Base-by-base conservation (phyloP, 2,329 filamentous ascomycete species). In the Pseudocercospora crystallina region DNA sequence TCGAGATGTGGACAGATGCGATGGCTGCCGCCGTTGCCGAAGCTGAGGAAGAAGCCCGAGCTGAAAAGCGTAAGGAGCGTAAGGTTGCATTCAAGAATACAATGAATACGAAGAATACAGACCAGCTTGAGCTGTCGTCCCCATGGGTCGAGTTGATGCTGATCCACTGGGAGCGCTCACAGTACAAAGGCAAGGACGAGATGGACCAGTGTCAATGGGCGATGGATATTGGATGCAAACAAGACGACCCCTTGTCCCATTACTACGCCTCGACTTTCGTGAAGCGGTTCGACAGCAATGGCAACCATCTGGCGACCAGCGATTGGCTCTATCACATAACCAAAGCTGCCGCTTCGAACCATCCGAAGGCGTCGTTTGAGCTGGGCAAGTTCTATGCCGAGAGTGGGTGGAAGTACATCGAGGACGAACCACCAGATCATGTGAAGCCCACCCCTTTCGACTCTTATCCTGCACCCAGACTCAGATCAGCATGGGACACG, bases 201-300 rank as follows among this genome's bases (percentile, higher is more conserved):
- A 31, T 42, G 26, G 35, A 50, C 13, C 59, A 62, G 29, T 68
- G 69, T 3, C 61, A 63, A 36, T 53, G 54, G 13, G 69, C 65
- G 5, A 69, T 72, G 20, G 51, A 65, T 13, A 64, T 62, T 20
- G 74, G 73, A 5, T 59, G 66, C 13, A 54, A 69, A 51, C 65
- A 63, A 40, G 73, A 76, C 38, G 75, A 77, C 46, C 74, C 75
- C 0, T 59, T 68, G n/a, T 68, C 71, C 1, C 73, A 68, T 56
- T 72, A 68, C 48, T 62, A 69, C 39, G 67, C 71, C 8, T 56
- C 54, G 37, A 54, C 50, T 11, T 58, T 46, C 38, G 40, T 37
- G 26, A 61, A 58, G 20, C 61, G 66, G 15, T 51, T 57, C 11
- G 44, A 56, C 11, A 32, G 38, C 12, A 44, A 61, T 32, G 49